Conservation (phyloP, 208 protist species). For the Naegleria fowleri region DNA sequence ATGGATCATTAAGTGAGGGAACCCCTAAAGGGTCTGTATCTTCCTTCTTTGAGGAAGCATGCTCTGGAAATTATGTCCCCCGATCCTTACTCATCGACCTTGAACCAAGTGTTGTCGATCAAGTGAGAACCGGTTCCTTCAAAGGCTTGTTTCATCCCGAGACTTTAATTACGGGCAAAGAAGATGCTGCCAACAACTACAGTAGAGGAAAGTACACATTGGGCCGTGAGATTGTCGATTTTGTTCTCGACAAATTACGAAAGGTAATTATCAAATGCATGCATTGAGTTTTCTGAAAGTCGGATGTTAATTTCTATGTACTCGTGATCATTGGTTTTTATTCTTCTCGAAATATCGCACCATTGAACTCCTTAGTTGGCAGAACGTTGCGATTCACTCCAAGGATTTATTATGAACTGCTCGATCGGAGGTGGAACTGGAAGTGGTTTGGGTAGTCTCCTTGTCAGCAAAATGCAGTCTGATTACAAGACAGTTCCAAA, state of each 20-base stretch:
- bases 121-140: slow-evolving; percentile 87
- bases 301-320: too few relatives aligned
- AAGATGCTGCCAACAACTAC: slow-evolving; percentile 97
- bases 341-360: too few relatives aligned
- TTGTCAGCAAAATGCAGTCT: slow-evolving; percentile 92
- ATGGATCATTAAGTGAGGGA: slow-evolving; percentile 61
- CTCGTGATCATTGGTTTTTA: too few relatives aligned
- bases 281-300: too few relatives aligned
- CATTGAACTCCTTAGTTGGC: too few relatives aligned
- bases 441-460: slow-evolving; percentile 91
- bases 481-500: slow-evolving; percentile 98
- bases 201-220: slow-evolving; percentile 95
- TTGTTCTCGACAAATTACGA: slow-evolving; percentile 85
- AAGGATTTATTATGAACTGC: slow-evolving; percentile 97
- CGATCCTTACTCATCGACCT: slow-evolving; percentile 90
- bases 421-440: slow-evolving; percentile 96
- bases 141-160: slow-evolving; percentile 92
- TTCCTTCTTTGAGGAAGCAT: slow-evolving; percentile 89
- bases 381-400: slow-evolving; percentile 93
- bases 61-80: slow-evolving; percentile 82
- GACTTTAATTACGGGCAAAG: slow-evolving; percentile 91
- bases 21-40: slow-evolving; percentile 65
- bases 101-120: slow-evolving; percentile 93
- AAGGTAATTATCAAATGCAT: slow-evolving; percentile 58
- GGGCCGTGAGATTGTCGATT: slow-evolving; percentile 92